phyloP scores from a whole-genome alignment of 768 basidiomycete species.

The Ephemerocybe angulata region DNA sequence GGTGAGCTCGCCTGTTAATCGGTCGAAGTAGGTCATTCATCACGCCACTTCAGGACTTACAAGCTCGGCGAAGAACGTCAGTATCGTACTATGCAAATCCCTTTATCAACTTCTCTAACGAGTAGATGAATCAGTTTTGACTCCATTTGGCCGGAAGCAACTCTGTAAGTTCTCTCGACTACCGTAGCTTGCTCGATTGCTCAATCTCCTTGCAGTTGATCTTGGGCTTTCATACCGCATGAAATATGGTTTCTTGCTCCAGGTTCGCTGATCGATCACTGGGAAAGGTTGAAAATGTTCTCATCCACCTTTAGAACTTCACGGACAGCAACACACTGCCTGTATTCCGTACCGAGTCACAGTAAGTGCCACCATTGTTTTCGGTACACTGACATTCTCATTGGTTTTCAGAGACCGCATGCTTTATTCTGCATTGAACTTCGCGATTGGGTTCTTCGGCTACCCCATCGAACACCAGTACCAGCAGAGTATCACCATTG shows the following conservation, averaged over 20 bases:
- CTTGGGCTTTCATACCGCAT: constrained; percentile 68
- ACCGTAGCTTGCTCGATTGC: neutral
- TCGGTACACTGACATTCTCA: neutral
- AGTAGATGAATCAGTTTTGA: constrained; percentile 56
- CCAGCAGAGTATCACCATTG: constrained; percentile 74
- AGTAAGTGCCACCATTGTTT: constrained; percentile 31
- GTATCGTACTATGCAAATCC: constrained; percentile 3
- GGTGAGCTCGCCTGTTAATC: constrained; percentile 43
- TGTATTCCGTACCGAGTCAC: constrained; percentile 76
- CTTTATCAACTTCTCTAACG: neutral
- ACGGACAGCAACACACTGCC: constrained; percentile 58
- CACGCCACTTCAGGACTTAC: constrained; percentile 59
- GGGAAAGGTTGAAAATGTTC: too few relatives aligned
- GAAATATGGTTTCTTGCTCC: constrained; percentile 75
- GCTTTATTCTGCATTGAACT: constrained; percentile 61
- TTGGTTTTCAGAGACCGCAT: constrained; percentile 63
- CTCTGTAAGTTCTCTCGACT: constrained; percentile 55
- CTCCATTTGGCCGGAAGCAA: constrained; percentile 89
- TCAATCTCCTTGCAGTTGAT: constrained; percentile 41
- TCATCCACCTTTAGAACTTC: constrained; percentile 48
- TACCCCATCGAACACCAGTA: constrained; percentile 71
- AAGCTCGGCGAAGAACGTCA: constrained; percentile 84
- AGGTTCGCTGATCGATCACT: constrained; percentile 38
- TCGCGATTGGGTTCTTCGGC: constrained; percentile 74
- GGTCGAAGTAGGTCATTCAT: neutral